Base-by-base conservation (phyloP, 495 filamentous ascomycete genomes). In the Eremomyces bilateralis region DNA sequence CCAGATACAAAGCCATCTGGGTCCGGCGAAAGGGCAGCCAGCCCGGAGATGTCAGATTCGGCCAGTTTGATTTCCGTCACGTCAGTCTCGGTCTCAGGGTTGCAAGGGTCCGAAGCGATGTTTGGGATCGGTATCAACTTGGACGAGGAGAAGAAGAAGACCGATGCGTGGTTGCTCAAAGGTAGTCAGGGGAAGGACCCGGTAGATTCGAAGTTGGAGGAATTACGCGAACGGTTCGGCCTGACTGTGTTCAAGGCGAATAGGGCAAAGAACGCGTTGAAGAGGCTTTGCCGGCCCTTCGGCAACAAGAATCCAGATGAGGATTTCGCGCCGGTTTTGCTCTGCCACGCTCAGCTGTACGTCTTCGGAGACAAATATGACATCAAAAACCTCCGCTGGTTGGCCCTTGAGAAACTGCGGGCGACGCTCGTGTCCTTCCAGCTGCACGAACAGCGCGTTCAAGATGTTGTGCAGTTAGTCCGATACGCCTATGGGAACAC, bases 261-360 rank as follows among this genome's bases (percentile, higher is more conserved):
- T 32, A 6, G 30, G 10, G 18, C 10, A 6, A 6, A 8, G 30
- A 32, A 32, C 30, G 30, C 30, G 18, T 8, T 32, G 6, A 32
- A 18, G 10, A 11, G 8, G 5, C 18, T 12, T 11, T 37, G 16
- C 29, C 16, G 21, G 17, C 25, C 36, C 11, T 8, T 16, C 8
- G 2, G 2, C 5, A 38, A 33, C 10, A 34, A 10, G 3, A 19
- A 34, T 4, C 11, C 22, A 16, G 4, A 31, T 6, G 10, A 62
- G 25, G 48, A 60, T 35, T 63, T 57, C 33, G 46, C 46, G 0
- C 41, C 48, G 1, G 48, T 59, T 1, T 53, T 61, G 34, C 43
- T 59, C 1, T 44, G 43, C 25, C 55, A 60, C 36, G 53, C 48
- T 4, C 28, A 34, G n/a, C 43, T 62, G n/a, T 61, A 60, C 33